These are phyloP conservation scores for Penstemon davidsonii DNA, from an alignment of 257 asterid species.

Conservation along the genomic window DNA sequence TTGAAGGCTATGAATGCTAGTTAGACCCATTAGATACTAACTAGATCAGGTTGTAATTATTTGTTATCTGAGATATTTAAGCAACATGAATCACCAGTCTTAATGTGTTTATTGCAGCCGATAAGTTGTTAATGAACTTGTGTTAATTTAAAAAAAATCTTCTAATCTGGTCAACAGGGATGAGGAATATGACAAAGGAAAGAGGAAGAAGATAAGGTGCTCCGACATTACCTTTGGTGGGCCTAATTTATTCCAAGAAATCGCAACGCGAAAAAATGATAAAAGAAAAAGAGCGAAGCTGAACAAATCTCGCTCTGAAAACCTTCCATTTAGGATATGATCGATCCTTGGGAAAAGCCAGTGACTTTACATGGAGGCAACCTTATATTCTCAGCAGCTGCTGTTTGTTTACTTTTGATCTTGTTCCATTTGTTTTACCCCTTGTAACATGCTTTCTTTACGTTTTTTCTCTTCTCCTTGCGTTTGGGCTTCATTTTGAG, in stretches of 20 bases:
- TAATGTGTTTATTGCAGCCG: neutral
- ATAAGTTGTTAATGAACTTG: neutral
- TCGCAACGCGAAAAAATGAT: slow-evolving; percentile 43
- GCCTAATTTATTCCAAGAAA: slow-evolving; percentile 78
- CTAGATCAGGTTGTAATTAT: neutral
- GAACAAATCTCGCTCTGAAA: slow-evolving; percentile 37
- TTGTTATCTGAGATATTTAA: neutral
- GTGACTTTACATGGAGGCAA: slow-evolving; percentile 14
- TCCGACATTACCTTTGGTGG: slow-evolving; percentile 50
- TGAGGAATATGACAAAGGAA: slow-evolving; percentile 91
- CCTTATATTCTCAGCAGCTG: neutral
- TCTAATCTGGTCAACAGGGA: slow-evolving; percentile 54
- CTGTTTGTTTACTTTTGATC: neutral
- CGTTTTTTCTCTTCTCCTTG: slow-evolving; percentile 16
- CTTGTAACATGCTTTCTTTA: neutral
- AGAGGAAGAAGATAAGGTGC: slow-evolving; percentile 78
- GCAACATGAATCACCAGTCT: neutral
- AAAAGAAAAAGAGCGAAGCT: slow-evolving; percentile 48
- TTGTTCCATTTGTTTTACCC: neutral
- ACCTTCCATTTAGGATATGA: slow-evolving; percentile 69
- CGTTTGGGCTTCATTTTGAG: slow-evolving; percentile 38
- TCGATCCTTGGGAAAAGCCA: slow-evolving; percentile 6
- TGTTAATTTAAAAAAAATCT: neutral
- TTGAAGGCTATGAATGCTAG: neutral
- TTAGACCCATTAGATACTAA: neutral